Evolutionary conservation across 768 basidiomycete genomes (phyloP).

Genomic region (Suillus decipiens): DNA sequence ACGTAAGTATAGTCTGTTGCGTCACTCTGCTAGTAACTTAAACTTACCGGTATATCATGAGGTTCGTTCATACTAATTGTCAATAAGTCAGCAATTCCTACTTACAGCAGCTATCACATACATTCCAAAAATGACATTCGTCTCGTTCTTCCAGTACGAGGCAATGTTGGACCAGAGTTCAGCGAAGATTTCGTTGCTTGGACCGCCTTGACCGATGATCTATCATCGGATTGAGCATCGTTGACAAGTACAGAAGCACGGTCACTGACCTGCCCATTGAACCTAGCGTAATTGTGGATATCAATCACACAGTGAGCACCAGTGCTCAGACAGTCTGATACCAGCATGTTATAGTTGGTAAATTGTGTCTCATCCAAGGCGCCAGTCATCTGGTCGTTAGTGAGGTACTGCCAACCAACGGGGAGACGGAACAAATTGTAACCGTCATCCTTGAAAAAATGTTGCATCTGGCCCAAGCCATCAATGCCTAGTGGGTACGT

Average conservation of each 20-base stretch:
- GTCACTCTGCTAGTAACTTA: constrained; percentile 8
- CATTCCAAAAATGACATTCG: constrained; percentile 51
- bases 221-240: constrained; percentile 14
- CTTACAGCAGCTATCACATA: constrained; percentile 25
- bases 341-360: constrained; percentile 51
- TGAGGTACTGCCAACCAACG: constrained; percentile 59
- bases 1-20: not conserved
- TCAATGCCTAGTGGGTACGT: constrained; percentile 14
- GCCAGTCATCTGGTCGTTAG: constrained; percentile 38
- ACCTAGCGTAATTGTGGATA: constrained; percentile 63
- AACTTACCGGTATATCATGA: constrained; percentile 48
- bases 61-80: constrained; percentile 60
- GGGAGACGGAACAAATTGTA: constrained; percentile 63
- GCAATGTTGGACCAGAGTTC: constrained; percentile 55
- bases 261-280: constrained; percentile 42
- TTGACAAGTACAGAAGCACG: not conserved
- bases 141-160: constrained; percentile 43
- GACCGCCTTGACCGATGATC: constrained; percentile 67
- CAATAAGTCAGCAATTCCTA: not conserved
- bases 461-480: constrained; percentile 54
- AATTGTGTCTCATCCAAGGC: constrained; percentile 46
- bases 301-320: constrained; percentile 59
- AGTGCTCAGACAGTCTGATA: constrained; percentile 40
- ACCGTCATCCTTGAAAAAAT: constrained; percentile 55
- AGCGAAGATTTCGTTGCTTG: constrained; percentile 55